Base-by-base conservation (phyloP, 768 basidiomycete species). In the Coprinopsis marcescibilis region DNA sequence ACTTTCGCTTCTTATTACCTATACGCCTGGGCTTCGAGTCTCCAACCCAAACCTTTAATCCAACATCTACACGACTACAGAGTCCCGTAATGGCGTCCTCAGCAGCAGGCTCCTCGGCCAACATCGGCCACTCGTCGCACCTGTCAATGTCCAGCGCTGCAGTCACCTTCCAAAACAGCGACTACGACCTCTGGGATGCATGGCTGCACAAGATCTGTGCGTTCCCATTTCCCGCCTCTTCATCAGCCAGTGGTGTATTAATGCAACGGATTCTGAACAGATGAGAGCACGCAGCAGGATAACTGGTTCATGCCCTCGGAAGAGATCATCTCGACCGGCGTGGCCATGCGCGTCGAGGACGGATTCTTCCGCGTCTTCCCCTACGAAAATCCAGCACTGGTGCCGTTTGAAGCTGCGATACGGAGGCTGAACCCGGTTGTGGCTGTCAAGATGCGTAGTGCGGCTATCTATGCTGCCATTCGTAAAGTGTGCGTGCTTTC, bases 281-380 rank as follows among this genome's bases (percentile, higher is more conserved):
- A 88, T 59, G 75, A 76, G 52, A 67, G 59, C 53, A 76, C 74
- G 0, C 72, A 73, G 56, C 77, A 78, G 40, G 84, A 85, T 55
- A 85, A 86, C 34, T 89, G 86, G 86, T 88, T 89, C 64, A 85
- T 85, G 66, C 84, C 85, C 14, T 72, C 78, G 0, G 78, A 83
- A 53, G 84, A 87, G 55, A 78, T 82, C 35, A 63, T 81, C 52
- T 73, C 83, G 24, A 82, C 82, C 0, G 86, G 87, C 40, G 87
- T 89, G 37, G 84, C 81, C 51, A 67, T 89, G 38, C 78, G 85
- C 39, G 83, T 83, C 20, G 75, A 69, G 48, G 64, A 66, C 46
- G 66, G 66, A 26, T 75, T 75, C 54, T 89, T 86, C 60, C 80
- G 89, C 21, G 81, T 89, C n/a, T 93, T 89, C 58, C 89, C 89